Conservation (phyloP, 345 rosid genomes). For the Eucalyptus erythrocorys region DNA sequence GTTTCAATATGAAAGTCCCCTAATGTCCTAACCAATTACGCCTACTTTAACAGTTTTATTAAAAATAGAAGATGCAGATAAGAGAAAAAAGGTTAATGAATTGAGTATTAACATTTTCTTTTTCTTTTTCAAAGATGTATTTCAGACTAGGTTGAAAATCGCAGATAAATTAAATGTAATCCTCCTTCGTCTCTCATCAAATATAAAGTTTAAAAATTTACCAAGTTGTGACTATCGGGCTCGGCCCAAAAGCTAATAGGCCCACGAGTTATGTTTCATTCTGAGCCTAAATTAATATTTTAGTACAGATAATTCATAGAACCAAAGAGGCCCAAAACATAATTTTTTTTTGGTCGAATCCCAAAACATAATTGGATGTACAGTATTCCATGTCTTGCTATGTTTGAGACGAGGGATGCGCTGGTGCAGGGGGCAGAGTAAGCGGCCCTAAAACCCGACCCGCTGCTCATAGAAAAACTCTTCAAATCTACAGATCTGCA, state of each 20-base stretch:
- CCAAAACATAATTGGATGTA: neutral
- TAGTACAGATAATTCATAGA: accelerated
- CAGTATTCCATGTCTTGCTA: neutral
- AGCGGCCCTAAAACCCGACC: too few relatives aligned
- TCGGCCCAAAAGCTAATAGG: neutral
- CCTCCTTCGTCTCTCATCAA: neutral
- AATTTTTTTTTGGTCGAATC: too few relatives aligned
- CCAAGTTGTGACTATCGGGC: neutral
- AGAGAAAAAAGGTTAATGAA: too few relatives aligned
- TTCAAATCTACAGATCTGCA: too few relatives aligned
- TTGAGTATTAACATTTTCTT: too few relatives aligned
- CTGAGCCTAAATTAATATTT: neutral
- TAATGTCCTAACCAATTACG: accelerated
- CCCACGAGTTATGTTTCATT: neutral
- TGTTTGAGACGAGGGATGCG: too few relatives aligned
- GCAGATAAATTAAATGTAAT: accelerated
- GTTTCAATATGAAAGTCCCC: accelerated
- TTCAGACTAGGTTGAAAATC: neutral
- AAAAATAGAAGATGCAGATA: too few relatives aligned
- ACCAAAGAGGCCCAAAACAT: accelerated
- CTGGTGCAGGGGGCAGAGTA: too few relatives aligned
- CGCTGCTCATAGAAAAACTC: too few relatives aligned
- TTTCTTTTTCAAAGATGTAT: too few relatives aligned
- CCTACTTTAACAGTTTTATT: accelerated
- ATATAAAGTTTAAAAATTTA: too few relatives aligned